Evolutionary conservation across 768 basidiomycete genomes (phyloP), one percentile per base, ranked within the genome.

Genomic region (Plicaturopsis crispa): DNA sequence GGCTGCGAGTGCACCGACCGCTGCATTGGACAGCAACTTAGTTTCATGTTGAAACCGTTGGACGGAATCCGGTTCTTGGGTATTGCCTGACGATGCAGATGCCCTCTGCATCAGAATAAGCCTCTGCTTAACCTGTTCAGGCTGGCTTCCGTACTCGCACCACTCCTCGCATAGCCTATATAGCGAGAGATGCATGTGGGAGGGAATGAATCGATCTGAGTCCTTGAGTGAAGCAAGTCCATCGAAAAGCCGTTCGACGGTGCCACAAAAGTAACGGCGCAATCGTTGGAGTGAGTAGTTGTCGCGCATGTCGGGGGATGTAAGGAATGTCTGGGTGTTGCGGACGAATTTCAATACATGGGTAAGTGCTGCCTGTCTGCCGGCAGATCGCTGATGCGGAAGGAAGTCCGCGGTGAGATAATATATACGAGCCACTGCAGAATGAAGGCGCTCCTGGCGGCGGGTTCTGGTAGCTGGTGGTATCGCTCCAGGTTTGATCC

Each of bases 111-210:
- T 90, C 39, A 72, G 51, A 18, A 75, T 69, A 31, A 82, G 62
- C 34, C 85, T 72, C 38, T 80, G 83, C 55, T 78, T 83, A 26
- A 75, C 72, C n/a, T 65, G 60, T 44, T 90, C 86, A 1, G 77
- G 70, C 48, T 86, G 79, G 21, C 78, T 72, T 4, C 88, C 91
- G 33, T 84, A 67, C 50, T 88, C 80, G 56, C 91, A 94, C 92
- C 92, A 96, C 50, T 92, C 89, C 57, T 93, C 89, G 48, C 89
- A 92, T 26, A 90, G 64, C 23, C 82, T 77, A 59, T 87, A 94
- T 22, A 94, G 60, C 3, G 81, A 72, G 5, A 92, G 69, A 51
- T 89, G 78, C 64, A 80, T 80, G 41, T 84, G 75, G 4, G 72
- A 64, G 2, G 84, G 79, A 36, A 86, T 75, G 52, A 88, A 87